phyloP scores from a whole-genome alignment of 1,284 basidiomycete species.

The Pterula multifida region DNA sequence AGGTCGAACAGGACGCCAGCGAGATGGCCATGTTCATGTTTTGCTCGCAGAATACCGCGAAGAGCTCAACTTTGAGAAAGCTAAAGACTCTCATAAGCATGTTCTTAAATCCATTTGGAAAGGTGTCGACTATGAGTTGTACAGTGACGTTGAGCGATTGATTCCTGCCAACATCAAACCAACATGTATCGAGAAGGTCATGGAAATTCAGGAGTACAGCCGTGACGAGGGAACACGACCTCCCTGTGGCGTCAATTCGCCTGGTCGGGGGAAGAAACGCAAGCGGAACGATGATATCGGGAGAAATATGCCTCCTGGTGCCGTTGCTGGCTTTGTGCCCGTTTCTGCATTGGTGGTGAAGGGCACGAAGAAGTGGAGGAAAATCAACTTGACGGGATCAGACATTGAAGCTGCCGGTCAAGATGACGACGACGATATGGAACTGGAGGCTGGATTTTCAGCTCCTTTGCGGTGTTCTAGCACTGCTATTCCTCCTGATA shows the following conservation, averaged over 20 bases:
- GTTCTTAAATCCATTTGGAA: conserved; percentile 85
- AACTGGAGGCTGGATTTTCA: conserved; percentile 2
- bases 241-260: conserved; percentile 7
- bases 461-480: not conserved
- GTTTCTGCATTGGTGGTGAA: conserved; percentile 50
- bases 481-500: not conserved
- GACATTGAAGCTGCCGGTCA: conserved; percentile 1
- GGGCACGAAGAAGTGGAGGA: conserved; percentile 16
- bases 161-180: conserved; percentile 75
- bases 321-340: conserved; percentile 49
- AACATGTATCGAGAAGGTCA: conserved; percentile 65
- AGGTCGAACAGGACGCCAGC: conserved; percentile 91
- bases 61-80: conserved; percentile 85
- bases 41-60: conserved; percentile 89
- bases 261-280: conserved; percentile 41
- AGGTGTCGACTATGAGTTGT: conserved; percentile 83
- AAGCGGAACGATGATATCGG: conserved; percentile 55
- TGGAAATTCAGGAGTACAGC: conserved; percentile 68
- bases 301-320: conserved; percentile 57
- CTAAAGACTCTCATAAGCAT: conserved; percentile 78
- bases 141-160: conserved; percentile 81
- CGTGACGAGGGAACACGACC: conserved; percentile 29
- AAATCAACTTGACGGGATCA: not conserved
- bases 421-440: conserved; percentile 1
- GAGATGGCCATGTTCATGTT: conserved; percentile 83